Base-by-base conservation (phyloP, 2,329 filamentous ascomycete genomes). In the Epichloe brachyelytri region DNA sequence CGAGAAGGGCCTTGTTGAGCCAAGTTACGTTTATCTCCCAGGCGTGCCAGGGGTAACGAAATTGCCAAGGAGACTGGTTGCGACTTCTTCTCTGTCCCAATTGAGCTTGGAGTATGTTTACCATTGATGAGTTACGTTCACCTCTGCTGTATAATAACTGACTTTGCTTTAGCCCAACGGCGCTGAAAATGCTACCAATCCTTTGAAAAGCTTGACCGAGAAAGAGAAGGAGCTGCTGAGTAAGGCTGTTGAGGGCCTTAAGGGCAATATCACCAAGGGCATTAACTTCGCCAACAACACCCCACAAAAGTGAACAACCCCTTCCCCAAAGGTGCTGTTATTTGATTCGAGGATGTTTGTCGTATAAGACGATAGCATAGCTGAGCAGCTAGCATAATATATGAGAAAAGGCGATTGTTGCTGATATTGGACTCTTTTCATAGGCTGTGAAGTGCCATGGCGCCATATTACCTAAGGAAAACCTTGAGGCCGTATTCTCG, bases 71-170 rank as follows among this genome's bases (percentile, higher is more conserved):
- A 83, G 64, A 88, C 85, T 55, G 90, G 89, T 60, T 71, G 79
- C 57, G 90, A 98, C 51, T 98, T 87, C 78, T 98, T 98, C 81
- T 95, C 93, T 53, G 88, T 94, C 51, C 91, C 90, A 55, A 81
- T 97, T 60, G 88, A 95, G 74, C 88, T 98, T 60, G 93, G 93
- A 65, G 89, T 94, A 85, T 75, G 87, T 78, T 51, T 8, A 51
- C 39, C 37, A 34, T n/a, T 33, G 40, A 19, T 43, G 33, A 11
- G 37, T 17, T 34, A 17, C 22, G 15, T 11, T 22, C 20, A 19
- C 43, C 34, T 46, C 6, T 48, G 30, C 37, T 14, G 38, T 59
- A 63, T 54, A 59, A 58, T n/a, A 8, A 48, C 68, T 66, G 57
- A 65, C 58, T 59, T 46, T 53, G 43, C 8, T 43, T 51, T 53